These are phyloP conservation scores for Aspergillus tubingensis DNA, from an alignment of 2,329 filamentous ascomycete species.

Conservation along the genomic window DNA sequence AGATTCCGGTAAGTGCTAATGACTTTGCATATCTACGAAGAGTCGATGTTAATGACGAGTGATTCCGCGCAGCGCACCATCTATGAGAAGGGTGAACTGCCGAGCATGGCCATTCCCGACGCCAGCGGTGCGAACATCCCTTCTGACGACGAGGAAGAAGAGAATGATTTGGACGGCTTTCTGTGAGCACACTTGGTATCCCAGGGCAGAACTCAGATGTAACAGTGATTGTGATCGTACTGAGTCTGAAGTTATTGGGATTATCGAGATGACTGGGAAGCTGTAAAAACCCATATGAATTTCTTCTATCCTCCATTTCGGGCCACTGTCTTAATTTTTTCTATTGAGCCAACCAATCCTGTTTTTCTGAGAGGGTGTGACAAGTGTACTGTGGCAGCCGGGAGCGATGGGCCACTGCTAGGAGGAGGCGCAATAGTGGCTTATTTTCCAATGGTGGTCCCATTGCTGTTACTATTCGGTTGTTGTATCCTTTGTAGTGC, in stretches of 20 bases:
- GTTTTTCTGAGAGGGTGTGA: too few species aligned
- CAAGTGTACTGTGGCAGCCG: too few species aligned
- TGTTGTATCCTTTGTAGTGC: too few species aligned
- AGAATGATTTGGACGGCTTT: conserved; percentile 24
- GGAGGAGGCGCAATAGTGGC: too few species aligned
- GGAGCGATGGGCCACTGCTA: too few species aligned
- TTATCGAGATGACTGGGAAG: too few species aligned
- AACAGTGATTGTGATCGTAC: background rate
- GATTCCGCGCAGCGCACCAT: conserved; percentile 19
- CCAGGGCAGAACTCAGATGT: background rate
- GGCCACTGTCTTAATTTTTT: too few species aligned
- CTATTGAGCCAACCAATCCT: too few species aligned
- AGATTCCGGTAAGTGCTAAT: conserved; percentile 18
- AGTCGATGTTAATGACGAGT: conserved; percentile 6
- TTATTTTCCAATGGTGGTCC: too few species aligned
- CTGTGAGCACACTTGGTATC: conserved; percentile 6
- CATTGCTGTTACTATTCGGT: too few species aligned
- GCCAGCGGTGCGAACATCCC: conserved; percentile 14
- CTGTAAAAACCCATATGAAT: too few species aligned
- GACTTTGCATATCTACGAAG: background rate
- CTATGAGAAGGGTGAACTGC: conserved; percentile 21
- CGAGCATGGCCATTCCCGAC: conserved; percentile 23
- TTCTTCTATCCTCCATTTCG: too few species aligned
- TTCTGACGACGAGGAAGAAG: conserved; percentile 28
- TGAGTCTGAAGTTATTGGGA: background rate